A percentile compares a stretch with the other conserved stretches of the same genome.
phyloP scores from a whole-genome alignment of 2,329 filamentous ascomycete genomes.

The Hymenoscyphus occultus region DNA sequence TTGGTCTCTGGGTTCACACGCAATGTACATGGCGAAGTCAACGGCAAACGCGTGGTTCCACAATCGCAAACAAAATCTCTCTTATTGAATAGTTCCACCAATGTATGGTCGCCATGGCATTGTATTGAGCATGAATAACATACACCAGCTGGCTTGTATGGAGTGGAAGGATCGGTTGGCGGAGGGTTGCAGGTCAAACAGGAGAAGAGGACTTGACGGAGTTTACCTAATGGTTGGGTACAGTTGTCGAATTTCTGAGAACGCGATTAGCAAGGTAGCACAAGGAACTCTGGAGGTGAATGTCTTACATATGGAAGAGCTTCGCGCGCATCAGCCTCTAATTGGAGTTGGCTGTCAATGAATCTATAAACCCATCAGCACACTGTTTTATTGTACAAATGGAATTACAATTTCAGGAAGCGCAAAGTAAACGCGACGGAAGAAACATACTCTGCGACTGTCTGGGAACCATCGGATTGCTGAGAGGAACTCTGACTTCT shows the following conservation, averaged over 20 bases:
- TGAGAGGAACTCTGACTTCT: slow-evolving; percentile 61
- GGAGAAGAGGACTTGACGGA: slow-evolving; percentile 87
- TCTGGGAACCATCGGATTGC: slow-evolving; percentile 51
- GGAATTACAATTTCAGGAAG: not conserved
- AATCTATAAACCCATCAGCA: slow-evolving; percentile 53
- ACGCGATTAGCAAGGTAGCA: slow-evolving; percentile 12
- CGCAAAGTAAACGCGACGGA: not conserved
- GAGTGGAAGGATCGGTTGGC: slow-evolving; percentile 57
- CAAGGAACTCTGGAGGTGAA: slow-evolving; percentile 7
- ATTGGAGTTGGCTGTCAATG: slow-evolving; percentile 80
- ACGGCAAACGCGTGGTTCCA: slow-evolving; percentile 72
- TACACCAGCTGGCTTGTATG: slow-evolving; percentile 73
- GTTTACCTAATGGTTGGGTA: slow-evolving; percentile 81
- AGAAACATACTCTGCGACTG: slow-evolving; percentile 42
- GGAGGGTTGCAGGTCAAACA: slow-evolving; percentile 92
- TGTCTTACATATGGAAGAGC: slow-evolving; percentile 77
- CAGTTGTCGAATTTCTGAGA: slow-evolving; percentile 85
- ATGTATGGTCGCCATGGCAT: slow-evolving; percentile 90
- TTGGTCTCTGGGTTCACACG: slow-evolving; percentile 71
- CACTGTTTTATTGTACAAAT: not conserved
- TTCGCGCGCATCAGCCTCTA: slow-evolving; percentile 94
- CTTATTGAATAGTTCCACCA: slow-evolving; percentile 95
- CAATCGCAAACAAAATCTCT: slow-evolving; percentile 96
- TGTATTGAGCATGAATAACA: slow-evolving; percentile 97
- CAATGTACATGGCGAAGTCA: slow-evolving; percentile 70